Evolutionary conservation across 1,284 basidiomycete species (phyloP).

Genomic region (Rhodotorula sp.): DNA sequence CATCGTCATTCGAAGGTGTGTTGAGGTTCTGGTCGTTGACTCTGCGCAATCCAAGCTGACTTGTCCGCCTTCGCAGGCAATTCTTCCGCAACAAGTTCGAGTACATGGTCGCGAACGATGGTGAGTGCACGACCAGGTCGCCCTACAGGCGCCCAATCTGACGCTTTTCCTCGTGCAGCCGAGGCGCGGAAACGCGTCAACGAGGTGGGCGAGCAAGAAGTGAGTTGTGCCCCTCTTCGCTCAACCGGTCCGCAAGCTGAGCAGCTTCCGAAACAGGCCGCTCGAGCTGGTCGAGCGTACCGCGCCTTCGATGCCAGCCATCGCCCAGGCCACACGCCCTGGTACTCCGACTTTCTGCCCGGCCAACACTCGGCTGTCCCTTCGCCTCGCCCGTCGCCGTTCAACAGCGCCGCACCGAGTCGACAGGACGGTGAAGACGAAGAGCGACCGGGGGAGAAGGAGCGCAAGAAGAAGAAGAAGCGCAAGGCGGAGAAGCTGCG

Average conservation of each 20-base stretch:
- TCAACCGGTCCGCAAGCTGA: too few species aligned
- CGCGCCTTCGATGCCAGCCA: constrained; percentile 17
- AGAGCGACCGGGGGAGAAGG: too few species aligned
- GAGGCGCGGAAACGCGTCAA: constrained; percentile 42
- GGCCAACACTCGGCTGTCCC: too few species aligned
- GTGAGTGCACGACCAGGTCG: constrained; percentile 12
- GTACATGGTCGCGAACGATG: constrained; percentile 61
- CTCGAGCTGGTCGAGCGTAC: constrained; percentile 10
- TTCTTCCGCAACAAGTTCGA: constrained; percentile 74
- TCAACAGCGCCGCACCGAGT: too few species aligned
- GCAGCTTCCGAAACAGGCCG: constrained; percentile 7
- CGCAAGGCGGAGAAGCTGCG: constrained; percentile 51
- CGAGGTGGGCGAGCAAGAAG: constrained; percentile 46
- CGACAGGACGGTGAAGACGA: too few species aligned
- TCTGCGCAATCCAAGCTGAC: not conserved
- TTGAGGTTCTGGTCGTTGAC: not conserved
- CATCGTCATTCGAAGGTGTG: constrained; percentile 41
- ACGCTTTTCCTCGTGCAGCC: constrained; percentile 2
- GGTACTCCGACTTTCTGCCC: constrained; percentile 12
- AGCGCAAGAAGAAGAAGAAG: too few species aligned
- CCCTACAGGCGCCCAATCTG: not conserved
- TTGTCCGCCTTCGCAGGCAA: constrained; percentile 52
- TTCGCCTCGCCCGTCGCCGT: too few species aligned
- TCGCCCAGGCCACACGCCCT: constrained; percentile 11
- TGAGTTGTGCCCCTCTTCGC: constrained; percentile 2